Base-by-base conservation (phyloP, 805 yeast genomes). In the Ogataea nitratoaversa region DNA sequence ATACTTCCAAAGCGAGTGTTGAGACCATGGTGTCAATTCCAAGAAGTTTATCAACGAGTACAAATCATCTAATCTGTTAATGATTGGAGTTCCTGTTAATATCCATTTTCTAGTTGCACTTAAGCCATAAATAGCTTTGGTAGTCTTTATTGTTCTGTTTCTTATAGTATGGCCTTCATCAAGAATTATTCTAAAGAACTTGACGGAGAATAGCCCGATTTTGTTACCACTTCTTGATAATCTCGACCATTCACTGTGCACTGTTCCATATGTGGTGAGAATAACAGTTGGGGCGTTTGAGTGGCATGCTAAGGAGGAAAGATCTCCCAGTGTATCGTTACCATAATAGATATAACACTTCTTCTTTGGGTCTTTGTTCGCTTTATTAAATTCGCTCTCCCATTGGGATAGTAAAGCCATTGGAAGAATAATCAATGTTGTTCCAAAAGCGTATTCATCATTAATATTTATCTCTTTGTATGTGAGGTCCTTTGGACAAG, bases 111-210 rank as follows among this genome's bases (percentile, higher is more conserved):
- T 68, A 16, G 70, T 66, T 51, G 86, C 78, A 8, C 63, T 53
- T n/a, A 90, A 55, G 18, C 76, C 83, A 60, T 76, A 78, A 7
- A 89, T 72, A 0, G 97, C 84, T 47, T 79, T 82, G 0, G 96
- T 79, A 0, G 95, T 82, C 43, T 82, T 82, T 2, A 95, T 80
- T 34, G 74, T 66, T 52, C 90, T 70, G 58, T 89, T 90, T 54
- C 95, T 71, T 43, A 90, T 90, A 19, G 74, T 84, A 56, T 91
- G 98, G 8, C 93, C 97, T 61, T 90, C 98, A 62, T 90, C 97
- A 8, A 91, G 57, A 24, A 62, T 52, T 3, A 90, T 65, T 36
- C 98, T 70, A 50, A 83, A 80, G 56, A 82, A 91, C 33, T 78
- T 74, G 3, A 86, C 78, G 0, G 88, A 77, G 56, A 72, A 89